Base-by-base conservation (phyloP, 164 flowering plant genomes). In the Magnolia changhungtana region DNA sequence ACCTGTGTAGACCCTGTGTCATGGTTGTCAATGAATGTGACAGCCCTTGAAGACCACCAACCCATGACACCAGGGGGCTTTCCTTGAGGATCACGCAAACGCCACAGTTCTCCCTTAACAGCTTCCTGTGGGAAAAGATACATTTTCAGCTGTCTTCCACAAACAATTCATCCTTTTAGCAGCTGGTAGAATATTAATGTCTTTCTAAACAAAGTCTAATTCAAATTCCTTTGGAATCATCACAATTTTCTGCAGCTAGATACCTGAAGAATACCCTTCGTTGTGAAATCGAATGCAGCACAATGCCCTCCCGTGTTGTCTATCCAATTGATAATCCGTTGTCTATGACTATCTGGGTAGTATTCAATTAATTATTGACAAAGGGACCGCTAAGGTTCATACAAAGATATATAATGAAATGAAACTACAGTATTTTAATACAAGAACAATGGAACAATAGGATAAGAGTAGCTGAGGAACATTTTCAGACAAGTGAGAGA, bases 1-100 rank as follows among this genome's bases (percentile, higher is more conserved):
- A 92, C 98, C 97, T 95, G 97, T 61, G 97, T 91, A 69, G 98
- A 95, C 69, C 98, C 98, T 5, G 98, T 95, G 65, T 95, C 98
- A 83, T 95, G 98, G 81, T 95, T 95, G 78, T 95, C 98, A 77
- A 95, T 65, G 79, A 93, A 91, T 18, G 98, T 93, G 66, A 89
- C 95, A 72, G 97, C 87, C 84, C 97, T 91, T 72, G 97, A 95
- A 78, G 98, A 89, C 97, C 98, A 95, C 98, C 93, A 93, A 75
- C 98, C 98, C 85, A 95, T 78, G 18, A 95, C 90, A 77, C 98
- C 97, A 9, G 97, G 97, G 74, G 98, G 98, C 83, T 95, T 95
- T 80, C 98, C 97, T 81, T 88, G 87, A 51, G 90, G 64, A 69
- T 95, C 98, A 75, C 93, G 92, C 78, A 95, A 81, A 75, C 97